Conservation (phyloP, 2,329 filamentous ascomycete species). For the Fusarium subtropicale region DNA sequence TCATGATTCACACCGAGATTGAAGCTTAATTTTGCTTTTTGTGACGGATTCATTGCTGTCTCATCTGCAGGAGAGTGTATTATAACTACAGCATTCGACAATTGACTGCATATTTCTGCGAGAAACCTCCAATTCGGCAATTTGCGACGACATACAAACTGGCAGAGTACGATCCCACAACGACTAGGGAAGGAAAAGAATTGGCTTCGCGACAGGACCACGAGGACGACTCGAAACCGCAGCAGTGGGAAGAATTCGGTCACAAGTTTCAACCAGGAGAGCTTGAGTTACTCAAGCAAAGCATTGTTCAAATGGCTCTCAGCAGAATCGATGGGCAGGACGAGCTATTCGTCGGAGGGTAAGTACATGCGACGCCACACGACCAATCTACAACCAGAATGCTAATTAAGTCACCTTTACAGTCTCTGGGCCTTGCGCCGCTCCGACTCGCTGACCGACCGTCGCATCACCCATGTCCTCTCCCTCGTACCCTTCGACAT, state of each 20-base stretch:
- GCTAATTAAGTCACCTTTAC: conserved; percentile 15
- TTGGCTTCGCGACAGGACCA: not conserved
- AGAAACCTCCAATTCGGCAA: not conserved
- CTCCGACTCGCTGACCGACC: conserved; percentile 74
- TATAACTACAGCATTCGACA: not conserved
- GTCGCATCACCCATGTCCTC: conserved; percentile 89
- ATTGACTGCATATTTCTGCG: not conserved
- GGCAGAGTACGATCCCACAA: conserved; percentile 17
- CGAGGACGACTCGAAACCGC: conserved; percentile 23
- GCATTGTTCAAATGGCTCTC: conserved; percentile 56
- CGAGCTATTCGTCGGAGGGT: conserved; percentile 57
- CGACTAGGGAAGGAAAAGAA: conserved; percentile 1
- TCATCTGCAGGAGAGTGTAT: not conserved
- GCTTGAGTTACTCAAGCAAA: conserved; percentile 47
- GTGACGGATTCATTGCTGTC: not conserved
- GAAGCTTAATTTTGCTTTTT: conserved; percentile 17
- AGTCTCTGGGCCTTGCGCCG: conserved; percentile 82
- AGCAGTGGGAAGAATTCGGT: conserved; percentile 45
- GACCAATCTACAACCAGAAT: conserved; percentile 2
- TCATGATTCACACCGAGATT: conserved; percentile 39
- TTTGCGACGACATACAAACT: conserved; percentile 22
- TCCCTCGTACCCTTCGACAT: conserved; percentile 75
- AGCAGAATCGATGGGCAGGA: conserved; percentile 57
- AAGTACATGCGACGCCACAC: conserved; percentile 36
- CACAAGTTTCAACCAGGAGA: conserved; percentile 39